A percentile compares a stretch with the other conserved stretches of the same genome.
phyloP scores from a whole-genome alignment of 805 yeast genomes.

The Blastobotrys attinorum region DNA sequence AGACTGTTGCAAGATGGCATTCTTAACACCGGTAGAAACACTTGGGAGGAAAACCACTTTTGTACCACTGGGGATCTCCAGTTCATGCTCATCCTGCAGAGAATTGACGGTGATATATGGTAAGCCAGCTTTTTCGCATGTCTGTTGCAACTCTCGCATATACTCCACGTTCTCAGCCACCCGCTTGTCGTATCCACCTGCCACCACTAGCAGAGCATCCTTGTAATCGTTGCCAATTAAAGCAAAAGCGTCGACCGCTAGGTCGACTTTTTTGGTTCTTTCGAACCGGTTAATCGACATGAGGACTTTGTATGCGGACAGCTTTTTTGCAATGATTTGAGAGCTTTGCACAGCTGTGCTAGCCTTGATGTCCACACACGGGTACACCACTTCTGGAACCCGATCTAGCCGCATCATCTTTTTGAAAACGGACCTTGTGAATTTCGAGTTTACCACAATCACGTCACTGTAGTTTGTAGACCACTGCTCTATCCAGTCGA shows the following conservation, averaged over 20 bases:
- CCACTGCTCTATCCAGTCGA: slow-evolving; percentile 76
- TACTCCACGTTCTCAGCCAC: slow-evolving; percentile 71
- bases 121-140: slow-evolving; percentile 41
- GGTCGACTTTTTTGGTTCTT: slow-evolving; percentile 67
- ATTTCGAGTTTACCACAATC: slow-evolving; percentile 80
- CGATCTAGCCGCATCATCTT: slow-evolving; percentile 11
- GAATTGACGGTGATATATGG: background rate
- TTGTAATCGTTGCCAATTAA: slow-evolving; percentile 29
- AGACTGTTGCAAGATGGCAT: slow-evolving; percentile 48
- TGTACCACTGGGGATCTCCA: slow-evolving; percentile 18
- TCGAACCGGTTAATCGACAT: slow-evolving; percentile 87
- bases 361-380: slow-evolving; percentile 58
- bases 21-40: slow-evolving; percentile 57
- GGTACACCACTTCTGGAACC: slow-evolving; percentile 57
- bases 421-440: slow-evolving; percentile 65
- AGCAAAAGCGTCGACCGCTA: slow-evolving; percentile 68
- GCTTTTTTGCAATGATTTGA: background rate
- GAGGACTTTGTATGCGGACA: slow-evolving; percentile 34
- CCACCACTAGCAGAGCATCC: slow-evolving; percentile 43
- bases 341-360: too few species aligned
- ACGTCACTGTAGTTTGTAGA: slow-evolving; percentile 69
- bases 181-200: slow-evolving; percentile 86
- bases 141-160: slow-evolving; percentile 47
- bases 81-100: slow-evolving; percentile 2
- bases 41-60: slow-evolving; percentile 76